Base-by-base conservation (phyloP, 2,329 filamentous ascomycete genomes). In the Penicillium crustosum region DNA sequence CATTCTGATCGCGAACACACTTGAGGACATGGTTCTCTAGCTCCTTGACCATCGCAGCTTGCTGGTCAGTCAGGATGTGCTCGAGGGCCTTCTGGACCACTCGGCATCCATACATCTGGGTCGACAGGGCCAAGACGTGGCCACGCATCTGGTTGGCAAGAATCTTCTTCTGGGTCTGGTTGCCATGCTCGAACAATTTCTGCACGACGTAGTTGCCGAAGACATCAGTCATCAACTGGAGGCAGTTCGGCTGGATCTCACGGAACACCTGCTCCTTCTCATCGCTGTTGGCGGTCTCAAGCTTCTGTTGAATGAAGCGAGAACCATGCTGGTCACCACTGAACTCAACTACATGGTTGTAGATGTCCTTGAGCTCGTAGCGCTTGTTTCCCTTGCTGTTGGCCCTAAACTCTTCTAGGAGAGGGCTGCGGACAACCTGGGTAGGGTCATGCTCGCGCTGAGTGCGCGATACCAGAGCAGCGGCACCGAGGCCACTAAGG, bases 171-270 rank as follows among this genome's bases (percentile, higher is more conserved):
- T 99, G 94, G 0, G 88, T 84, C 75, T 96, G 93, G 66, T 91
- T 95, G 39, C 94, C 93, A 73, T 97, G 91, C 73, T 97, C 93
- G 61, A 97, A 97, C 71, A 97, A 88, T 73, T 97, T 97, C 70
- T 99, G 94, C 39, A 97, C 93, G 36, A 99, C 94, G 70, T 97
- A 99, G 74, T 99, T 99, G 53, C 94, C 94, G 70, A 97, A 99
- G 0, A 97, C 89, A 73, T 97, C 94, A 45, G 89, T 93, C 91
- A 96, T 97, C 48, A 99, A 79, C 69, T 93, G 91, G 31, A 96
- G 76, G 1, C 89, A 86, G 65, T 99, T 94, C 0, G 87, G 85
- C 66, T 90, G 84, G 45, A 99, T 91, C 74, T 97, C 94, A 0
- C 83, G 81, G 79, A 97, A 97, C 0, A 97, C 85, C 55, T 88